Evolutionary conservation across 257 asterid species (phyloP).

Genomic region (Solanum lignicaule): DNA sequence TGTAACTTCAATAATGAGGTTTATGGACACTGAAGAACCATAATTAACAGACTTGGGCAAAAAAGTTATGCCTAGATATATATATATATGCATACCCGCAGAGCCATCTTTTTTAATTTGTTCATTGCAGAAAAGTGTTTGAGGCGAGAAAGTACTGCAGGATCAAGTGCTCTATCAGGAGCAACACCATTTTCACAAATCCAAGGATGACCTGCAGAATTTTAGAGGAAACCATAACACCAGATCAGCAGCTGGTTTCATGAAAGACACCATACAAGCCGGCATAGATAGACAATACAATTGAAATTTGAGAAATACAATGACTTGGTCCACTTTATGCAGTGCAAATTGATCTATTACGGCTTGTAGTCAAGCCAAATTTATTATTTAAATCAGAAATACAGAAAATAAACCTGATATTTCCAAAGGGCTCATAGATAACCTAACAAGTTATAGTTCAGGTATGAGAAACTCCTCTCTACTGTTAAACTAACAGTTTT

Average conservation of each 20-base stretch:
- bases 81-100: conserved; percentile 45
- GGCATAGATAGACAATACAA: neutral
- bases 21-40: neutral
- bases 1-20: neutral
- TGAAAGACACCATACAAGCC: neutral
- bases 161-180: conserved; percentile 66
- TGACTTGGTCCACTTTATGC: neutral
- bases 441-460: neutral
- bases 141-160: conserved; percentile 78
- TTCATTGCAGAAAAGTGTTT: conserved; percentile 77
- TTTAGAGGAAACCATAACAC: neutral
- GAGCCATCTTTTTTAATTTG: conserved; percentile 77
- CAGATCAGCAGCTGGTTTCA: neutral
- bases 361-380: neutral
- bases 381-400: neutral
- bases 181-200: conserved; percentile 76
- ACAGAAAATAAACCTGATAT: neutral
- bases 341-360: neutral
- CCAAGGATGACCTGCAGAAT: conserved; percentile 69
- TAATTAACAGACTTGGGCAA: neutral
- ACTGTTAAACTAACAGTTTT: neutral
- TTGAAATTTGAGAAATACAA: neutral
- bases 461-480: neutral
- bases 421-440: neutral
- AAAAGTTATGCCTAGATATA: neutral